Conservation (phyloP, 2,329 filamentous ascomycete species). For the Trichophyton verrucosum region DNA sequence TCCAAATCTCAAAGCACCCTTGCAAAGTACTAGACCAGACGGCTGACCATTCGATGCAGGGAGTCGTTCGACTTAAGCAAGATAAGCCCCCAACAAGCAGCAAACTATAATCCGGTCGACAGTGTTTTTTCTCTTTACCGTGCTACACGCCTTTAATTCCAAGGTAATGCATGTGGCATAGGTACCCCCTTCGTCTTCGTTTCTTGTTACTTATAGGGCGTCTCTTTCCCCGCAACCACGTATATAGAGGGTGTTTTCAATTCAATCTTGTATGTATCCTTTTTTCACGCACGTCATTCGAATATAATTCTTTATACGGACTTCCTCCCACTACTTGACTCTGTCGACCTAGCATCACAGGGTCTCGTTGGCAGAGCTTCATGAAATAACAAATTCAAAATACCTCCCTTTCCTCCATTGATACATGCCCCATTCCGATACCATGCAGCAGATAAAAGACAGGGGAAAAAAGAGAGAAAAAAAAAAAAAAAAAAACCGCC, state of each 20-base stretch:
- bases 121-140: background rate
- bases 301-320: background rate
- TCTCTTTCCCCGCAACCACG: background rate
- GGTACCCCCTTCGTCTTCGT: background rate
- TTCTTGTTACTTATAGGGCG: background rate
- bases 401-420: background rate
- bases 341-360: background rate
- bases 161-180: background rate
- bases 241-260: background rate
- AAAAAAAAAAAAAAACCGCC: background rate
- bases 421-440: background rate
- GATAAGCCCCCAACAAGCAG: conserved; percentile 19
- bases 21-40: background rate
- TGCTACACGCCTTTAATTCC: conserved; percentile 3
- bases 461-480: background rate
- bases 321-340: background rate
- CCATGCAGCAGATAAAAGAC: background rate
- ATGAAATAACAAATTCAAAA: background rate
- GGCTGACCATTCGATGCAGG: conserved; percentile 19
- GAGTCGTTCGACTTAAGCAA: conserved; percentile 36
- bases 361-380: background rate
- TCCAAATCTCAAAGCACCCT: background rate
- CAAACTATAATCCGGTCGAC: conserved; percentile 12
- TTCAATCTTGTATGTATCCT: background rate
- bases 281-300: background rate